Conservation (phyloP, 768 basidiomycete species). For the Infundibulicybe gibba region DNA sequence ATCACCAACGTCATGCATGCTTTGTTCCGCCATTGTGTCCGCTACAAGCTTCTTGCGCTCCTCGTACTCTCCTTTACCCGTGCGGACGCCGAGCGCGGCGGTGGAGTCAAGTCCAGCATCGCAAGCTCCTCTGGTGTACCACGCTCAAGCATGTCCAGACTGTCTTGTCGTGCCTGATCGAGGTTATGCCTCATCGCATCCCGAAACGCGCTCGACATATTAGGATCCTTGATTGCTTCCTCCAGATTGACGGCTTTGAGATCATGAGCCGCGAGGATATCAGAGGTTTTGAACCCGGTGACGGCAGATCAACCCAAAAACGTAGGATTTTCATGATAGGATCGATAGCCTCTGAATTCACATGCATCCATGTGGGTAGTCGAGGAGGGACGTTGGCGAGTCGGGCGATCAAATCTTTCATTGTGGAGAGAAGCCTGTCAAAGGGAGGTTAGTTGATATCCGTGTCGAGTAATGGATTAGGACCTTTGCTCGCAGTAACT, state of each 20-base stretch:
- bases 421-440: conserved; percentile 9
- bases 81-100: not conserved
- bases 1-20: not conserved
- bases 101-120: not conserved
- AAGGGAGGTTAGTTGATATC: not conserved
- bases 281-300: no score
- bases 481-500: conserved; percentile 14
- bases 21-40: conserved; percentile 8
- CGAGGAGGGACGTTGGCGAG: conserved; percentile 8
- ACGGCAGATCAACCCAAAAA: conserved; percentile 8
- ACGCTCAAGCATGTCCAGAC: not conserved
- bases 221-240: no score
- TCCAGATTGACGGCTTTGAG: no score
- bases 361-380: conserved; percentile 17
- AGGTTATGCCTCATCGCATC: no score
- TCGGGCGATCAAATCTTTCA: conserved; percentile 5
- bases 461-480: no score
- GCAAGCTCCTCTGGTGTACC: not conserved
- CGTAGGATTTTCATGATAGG: conserved; percentile 10
- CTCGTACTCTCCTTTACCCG: not conserved
- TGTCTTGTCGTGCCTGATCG: no score
- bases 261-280: no score
- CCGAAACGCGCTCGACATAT: no score
- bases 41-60: conserved; percentile 4
- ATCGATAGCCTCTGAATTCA: conserved; percentile 10